Conservation (phyloP, 2,329 filamentous ascomycete species). For the Lizonia empirigonia region DNA sequence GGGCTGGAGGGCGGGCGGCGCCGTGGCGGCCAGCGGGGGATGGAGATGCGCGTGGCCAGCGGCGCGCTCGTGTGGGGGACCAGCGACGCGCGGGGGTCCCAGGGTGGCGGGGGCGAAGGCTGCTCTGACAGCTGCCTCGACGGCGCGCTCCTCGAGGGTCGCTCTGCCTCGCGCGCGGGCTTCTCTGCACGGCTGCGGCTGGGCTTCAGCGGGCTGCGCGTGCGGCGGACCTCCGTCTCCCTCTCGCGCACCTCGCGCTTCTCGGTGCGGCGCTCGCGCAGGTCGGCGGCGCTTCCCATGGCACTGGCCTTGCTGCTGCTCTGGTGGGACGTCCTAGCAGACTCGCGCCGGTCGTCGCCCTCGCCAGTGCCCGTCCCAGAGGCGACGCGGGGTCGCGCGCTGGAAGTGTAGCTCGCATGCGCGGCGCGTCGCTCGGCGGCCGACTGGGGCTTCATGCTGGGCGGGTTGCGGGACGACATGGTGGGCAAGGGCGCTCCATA, state of each 20-base stretch:
- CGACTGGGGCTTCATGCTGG: constrained; percentile 37
- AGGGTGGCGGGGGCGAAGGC: constrained; percentile 54
- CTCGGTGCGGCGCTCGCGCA: constrained; percentile 43
- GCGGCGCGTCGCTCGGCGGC: constrained; percentile 41
- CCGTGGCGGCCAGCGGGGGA: constrained; percentile 66
- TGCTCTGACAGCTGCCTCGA: constrained; percentile 32
- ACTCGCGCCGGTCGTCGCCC: constrained; percentile 36
- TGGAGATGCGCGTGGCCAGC: constrained; percentile 70
- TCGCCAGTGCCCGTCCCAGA: constrained; percentile 34
- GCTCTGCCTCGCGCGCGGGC: constrained; percentile 32
- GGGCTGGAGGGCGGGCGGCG: constrained; percentile 72
- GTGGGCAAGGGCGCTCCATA: constrained; percentile 35
- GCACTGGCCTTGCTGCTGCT: constrained; percentile 38
- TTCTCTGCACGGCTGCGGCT: constrained; percentile 44
- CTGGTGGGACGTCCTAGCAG: constrained; percentile 33
- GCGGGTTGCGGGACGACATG: constrained; percentile 45
- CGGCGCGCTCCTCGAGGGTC: constrained; percentile 28
- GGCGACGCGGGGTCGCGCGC: constrained; percentile 46
- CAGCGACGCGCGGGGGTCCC: constrained; percentile 81
- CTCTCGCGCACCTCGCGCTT: constrained; percentile 45
- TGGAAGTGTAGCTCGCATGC: constrained; percentile 39
- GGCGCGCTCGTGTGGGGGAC: constrained; percentile 73
- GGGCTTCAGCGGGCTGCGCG: constrained; percentile 47
- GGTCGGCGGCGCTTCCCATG: constrained; percentile 21
- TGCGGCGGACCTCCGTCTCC: constrained; percentile 43